Conservation (phyloP, 139 green algal genomes). For the Axilococcus clingmanii region DNA sequence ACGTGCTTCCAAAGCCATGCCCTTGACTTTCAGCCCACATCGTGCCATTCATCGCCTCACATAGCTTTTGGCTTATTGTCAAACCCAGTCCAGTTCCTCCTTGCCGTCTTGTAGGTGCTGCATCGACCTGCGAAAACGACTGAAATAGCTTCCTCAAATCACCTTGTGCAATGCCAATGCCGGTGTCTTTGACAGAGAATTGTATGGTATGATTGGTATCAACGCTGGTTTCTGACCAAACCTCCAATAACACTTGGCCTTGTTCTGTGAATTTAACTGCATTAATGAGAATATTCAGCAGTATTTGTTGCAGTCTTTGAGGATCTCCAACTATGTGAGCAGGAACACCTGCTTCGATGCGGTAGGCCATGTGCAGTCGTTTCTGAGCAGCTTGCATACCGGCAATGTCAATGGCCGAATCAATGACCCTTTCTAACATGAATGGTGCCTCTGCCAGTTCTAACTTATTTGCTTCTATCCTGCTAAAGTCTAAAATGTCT, state of each 20-base stretch:
- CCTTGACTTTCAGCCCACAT: slow-evolving; percentile 63
- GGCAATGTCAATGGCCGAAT: slow-evolving; percentile 77
- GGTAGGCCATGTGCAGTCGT: slow-evolving; percentile 64
- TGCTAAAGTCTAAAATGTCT: slow-evolving; percentile 85
- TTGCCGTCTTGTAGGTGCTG: slow-evolving; percentile 53
- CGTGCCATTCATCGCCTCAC: slow-evolving; percentile 61
- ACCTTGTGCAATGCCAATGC: slow-evolving; percentile 56
- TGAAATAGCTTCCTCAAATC: slow-evolving; percentile 60
- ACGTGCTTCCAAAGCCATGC: slow-evolving; percentile 35
- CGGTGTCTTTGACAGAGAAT: slow-evolving; percentile 67
- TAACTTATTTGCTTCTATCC: slow-evolving; percentile 80
- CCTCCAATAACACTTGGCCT: slow-evolving; percentile 64
- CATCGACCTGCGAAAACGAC: slow-evolving; percentile 67
- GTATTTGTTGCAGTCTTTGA: slow-evolving; percentile 67
- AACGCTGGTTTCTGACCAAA: slow-evolving; percentile 27
- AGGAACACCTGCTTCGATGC: slow-evolving; percentile 36
- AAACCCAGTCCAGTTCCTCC: slow-evolving; percentile 76
- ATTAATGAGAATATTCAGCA: slow-evolving; percentile 87
- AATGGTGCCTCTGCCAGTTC: slow-evolving; percentile 46
- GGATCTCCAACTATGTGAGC: slow-evolving; percentile 41
- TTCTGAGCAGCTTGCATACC: slow-evolving; percentile 59
- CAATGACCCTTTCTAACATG: slow-evolving; percentile 61
- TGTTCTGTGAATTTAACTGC: slow-evolving; percentile 82
- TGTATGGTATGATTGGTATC: slow-evolving; percentile 23
- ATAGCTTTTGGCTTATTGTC: slow-evolving; percentile 69